Conservation (phyloP, 2,329 filamentous ascomycete genomes). For the Setomelanomma holmii region DNA sequence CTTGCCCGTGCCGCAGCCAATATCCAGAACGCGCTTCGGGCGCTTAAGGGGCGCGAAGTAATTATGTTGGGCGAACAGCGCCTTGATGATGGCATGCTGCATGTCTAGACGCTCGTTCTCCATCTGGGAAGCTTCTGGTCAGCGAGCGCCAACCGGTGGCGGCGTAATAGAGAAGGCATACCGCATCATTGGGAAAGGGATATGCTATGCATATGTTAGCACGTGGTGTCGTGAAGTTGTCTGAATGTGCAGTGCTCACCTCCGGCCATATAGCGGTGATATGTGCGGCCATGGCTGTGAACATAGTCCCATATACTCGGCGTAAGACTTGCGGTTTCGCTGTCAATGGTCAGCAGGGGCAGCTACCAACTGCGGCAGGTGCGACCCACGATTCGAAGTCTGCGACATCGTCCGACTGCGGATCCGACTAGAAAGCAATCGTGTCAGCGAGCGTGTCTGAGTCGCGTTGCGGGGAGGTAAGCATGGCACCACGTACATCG, state of each 20-base stretch:
- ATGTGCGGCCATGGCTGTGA: slow-evolving; percentile 50
- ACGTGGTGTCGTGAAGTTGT: background rate
- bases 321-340: slow-evolving; percentile 49
- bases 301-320: slow-evolving; percentile 50
- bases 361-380: slow-evolving; percentile 3
- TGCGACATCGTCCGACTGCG: slow-evolving; percentile 34
- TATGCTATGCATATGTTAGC: slow-evolving; percentile 45
- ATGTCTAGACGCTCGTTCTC: slow-evolving; percentile 50
- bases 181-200: slow-evolving; percentile 49
- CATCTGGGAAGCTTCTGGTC: slow-evolving; percentile 28
- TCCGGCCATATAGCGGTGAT: slow-evolving; percentile 49
- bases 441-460: slow-evolving; percentile 5
- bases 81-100: slow-evolving; percentile 49
- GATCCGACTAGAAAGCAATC: slow-evolving; percentile 43
- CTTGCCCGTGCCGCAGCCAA: slow-evolving; percentile 52
- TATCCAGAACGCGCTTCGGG: slow-evolving; percentile 49
- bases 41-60: slow-evolving; percentile 47
- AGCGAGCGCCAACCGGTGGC: slow-evolving; percentile 12
- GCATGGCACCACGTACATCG: slow-evolving; percentile 21
- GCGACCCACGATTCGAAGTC: slow-evolving; percentile 44
- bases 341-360: slow-evolving; percentile 29
- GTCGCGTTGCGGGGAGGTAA: slow-evolving; percentile 11
- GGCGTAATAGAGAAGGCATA: slow-evolving; percentile 20
- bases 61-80: slow-evolving; percentile 42
- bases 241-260: slow-evolving; percentile 33